Percentiles rank a stretch among this genome's conserved stretches.
Evolutionary conservation across 345 rosid species (phyloP).

Genomic region (Pelargonium nanum): DNA sequence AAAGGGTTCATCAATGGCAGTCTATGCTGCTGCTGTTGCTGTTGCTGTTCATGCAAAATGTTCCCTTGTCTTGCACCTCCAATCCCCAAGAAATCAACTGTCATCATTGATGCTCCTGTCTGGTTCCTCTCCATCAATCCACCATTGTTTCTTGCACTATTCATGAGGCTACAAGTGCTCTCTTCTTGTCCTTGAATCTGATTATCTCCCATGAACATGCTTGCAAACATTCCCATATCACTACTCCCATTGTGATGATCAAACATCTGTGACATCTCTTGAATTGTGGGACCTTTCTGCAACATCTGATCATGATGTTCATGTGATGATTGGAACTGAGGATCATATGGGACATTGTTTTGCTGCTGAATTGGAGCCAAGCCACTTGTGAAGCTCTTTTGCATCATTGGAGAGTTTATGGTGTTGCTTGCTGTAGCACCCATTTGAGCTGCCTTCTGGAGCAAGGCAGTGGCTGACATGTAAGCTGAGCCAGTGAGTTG

Average conservation of each 20-base stretch:
- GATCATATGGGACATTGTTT: constrained; percentile 19
- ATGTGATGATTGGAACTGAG: constrained; percentile 18
- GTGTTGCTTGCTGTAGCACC: constrained; percentile 56
- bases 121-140: constrained; percentile 12
- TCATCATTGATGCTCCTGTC: constrained; percentile 25
- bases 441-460: constrained; percentile 67
- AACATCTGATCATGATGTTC: constrained; percentile 15
- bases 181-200: constrained; percentile 22
- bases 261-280: constrained; percentile 30
- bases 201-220: constrained; percentile 23
- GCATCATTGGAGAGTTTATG: constrained; percentile 61
- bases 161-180: constrained; percentile 14
- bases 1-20: constrained; percentile 30
- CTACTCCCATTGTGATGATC: constrained; percentile 16
- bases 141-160: constrained; percentile 12
- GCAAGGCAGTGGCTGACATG: constrained; percentile 62
- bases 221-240: constrained; percentile 40
- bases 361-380: constrained; percentile 30
- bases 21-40: constrained; percentile 25
- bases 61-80: constrained; percentile 26
- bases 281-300: constrained; percentile 20
- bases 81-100: constrained; percentile 51
- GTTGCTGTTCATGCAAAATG: constrained; percentile 25
- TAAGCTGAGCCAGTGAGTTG: constrained; percentile 28
- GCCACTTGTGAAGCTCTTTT: constrained; percentile 39